Evolutionary conservation across 2,329 filamentous ascomycete genomes (phyloP).

Genomic region (Diaporthe longicolla): DNA sequence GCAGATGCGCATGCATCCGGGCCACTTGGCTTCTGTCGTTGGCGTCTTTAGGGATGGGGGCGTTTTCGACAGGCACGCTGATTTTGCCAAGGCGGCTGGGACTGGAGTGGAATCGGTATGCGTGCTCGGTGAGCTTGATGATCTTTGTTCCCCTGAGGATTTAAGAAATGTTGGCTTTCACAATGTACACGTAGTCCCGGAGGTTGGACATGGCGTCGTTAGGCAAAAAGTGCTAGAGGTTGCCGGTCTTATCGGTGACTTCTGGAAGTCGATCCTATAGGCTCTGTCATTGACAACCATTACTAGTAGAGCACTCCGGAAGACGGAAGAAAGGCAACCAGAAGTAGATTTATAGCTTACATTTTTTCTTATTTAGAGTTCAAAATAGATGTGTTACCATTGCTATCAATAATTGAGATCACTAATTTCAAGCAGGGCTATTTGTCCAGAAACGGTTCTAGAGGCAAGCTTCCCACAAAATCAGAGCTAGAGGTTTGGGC

Average conservation of each 20-base stretch:
- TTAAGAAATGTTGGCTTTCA: slow-evolving; percentile 21
- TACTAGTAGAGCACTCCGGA: rapidly evolving
- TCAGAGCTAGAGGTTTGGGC: too few relatives aligned
- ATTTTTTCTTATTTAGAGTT: too few relatives aligned
- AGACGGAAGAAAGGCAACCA: too few relatives aligned
- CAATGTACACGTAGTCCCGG: slow-evolving; percentile 20
- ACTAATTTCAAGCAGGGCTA: too few relatives aligned
- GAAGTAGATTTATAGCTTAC: neutral
- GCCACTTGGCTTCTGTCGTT: slow-evolving; percentile 61
- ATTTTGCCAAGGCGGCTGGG: slow-evolving; percentile 44
- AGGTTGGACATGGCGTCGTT: slow-evolving; percentile 32
- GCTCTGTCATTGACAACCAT: neutral
- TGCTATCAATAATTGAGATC: too few relatives aligned
- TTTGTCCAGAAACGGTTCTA: too few relatives aligned
- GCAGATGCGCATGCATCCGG: slow-evolving; percentile 61
- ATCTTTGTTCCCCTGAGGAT: neutral
- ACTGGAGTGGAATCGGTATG: slow-evolving; percentile 7
- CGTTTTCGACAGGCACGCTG: slow-evolving; percentile 52
- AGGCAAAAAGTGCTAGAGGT: slow-evolving; percentile 28
- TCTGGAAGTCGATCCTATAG: slow-evolving; percentile 20
- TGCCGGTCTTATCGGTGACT: slow-evolving; percentile 18
- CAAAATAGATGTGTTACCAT: too few relatives aligned
- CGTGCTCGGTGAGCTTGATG: slow-evolving; percentile 35
- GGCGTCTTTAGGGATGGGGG: slow-evolving; percentile 62
- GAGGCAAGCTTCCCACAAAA: too few relatives aligned